A percentile compares a stretch with the other conserved stretches of the same genome.
Evolutionary conservation across 73 alveolate genomes (phyloP).

Genomic region (Breviolum minutum): DNA sequence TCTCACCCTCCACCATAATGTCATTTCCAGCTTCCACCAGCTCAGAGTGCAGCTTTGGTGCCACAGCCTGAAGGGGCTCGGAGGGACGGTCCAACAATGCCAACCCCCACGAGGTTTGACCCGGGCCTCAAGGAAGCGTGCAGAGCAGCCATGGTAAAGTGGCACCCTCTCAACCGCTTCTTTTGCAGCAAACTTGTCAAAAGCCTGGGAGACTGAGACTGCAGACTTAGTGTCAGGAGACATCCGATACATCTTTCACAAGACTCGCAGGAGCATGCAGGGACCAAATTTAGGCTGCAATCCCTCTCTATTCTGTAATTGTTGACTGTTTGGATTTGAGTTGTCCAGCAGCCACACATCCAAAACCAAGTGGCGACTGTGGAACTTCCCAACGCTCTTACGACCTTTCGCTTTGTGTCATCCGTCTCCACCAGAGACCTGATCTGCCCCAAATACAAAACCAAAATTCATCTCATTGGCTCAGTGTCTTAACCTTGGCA

Average conservation of each 20-base stretch:
- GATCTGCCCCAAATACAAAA: too few species aligned
- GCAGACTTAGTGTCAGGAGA: neutral
- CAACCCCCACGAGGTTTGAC: neutral
- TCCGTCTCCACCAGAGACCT: neutral
- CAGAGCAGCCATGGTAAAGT: constrained; percentile 47
- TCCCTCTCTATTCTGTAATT: too few species aligned
- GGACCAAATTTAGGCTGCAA: too few species aligned
- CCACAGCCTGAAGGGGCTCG: constrained; percentile 8
- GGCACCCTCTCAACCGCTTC: constrained; percentile 46
- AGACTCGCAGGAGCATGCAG: too few species aligned
- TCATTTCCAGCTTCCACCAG: constrained; percentile 58
- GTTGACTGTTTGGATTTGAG: too few species aligned
- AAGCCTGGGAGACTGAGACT: constrained; percentile 6
- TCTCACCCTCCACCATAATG: constrained; percentile 48
- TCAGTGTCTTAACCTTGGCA: too few species aligned
- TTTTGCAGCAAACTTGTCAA: neutral
- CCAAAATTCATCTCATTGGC: too few species aligned
- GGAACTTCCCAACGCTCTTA: constrained; percentile 5
- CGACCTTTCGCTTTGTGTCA: neutral
- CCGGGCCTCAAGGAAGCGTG: constrained; percentile 17
- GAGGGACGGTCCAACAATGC: neutral
- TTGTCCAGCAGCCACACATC: too few species aligned
- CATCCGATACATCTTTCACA: too few species aligned
- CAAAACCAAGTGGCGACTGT: neutral
- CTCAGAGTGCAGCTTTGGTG: constrained; percentile 14